Evolutionary conservation across 129 eudicot species (phyloP).

Genomic region (Artemisia tridentata): DNA sequence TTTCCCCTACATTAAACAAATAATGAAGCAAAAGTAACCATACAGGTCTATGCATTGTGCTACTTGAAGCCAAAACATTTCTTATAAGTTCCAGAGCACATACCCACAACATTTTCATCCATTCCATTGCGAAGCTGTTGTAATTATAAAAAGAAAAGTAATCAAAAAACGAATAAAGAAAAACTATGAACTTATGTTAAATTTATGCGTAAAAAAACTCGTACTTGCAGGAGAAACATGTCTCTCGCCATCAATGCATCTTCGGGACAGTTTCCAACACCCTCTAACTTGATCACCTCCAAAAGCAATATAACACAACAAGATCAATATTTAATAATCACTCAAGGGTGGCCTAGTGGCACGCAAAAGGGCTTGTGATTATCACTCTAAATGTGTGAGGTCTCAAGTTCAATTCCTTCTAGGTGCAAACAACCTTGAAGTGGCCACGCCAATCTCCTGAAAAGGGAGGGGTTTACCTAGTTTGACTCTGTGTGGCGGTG

Average conservation of each 20-base stretch:
- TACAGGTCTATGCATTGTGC: not conserved
- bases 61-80: constrained; percentile 34
- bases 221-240: constrained; percentile 77
- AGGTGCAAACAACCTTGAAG: too few relatives aligned
- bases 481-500: too few relatives aligned
- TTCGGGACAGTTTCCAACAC: constrained; percentile 55
- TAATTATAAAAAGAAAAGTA: not conserved
- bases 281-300: constrained; percentile 85
- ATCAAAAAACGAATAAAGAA: too few relatives aligned
- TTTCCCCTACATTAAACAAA: too few relatives aligned
- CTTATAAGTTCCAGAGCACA: constrained; percentile 75
- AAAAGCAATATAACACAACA: constrained; percentile 45
- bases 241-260: constrained; percentile 71
- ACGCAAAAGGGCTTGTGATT: too few relatives aligned
- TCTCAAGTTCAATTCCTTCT: too few relatives aligned
- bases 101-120: constrained; percentile 82
- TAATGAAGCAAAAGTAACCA: constrained; percentile 37
- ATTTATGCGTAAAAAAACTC: not conserved
- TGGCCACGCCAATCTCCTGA: too few relatives aligned
- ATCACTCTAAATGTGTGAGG: too few relatives aligned
- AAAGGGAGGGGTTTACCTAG: too few relatives aligned
- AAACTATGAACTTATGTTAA: too few relatives aligned
- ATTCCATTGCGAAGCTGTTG: constrained; percentile 70
- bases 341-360: too few relatives aligned
- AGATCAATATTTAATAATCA: too few relatives aligned